phyloP scores from a whole-genome alignment of 75 land plant species.

The Cunninghamia lanceolata region DNA sequence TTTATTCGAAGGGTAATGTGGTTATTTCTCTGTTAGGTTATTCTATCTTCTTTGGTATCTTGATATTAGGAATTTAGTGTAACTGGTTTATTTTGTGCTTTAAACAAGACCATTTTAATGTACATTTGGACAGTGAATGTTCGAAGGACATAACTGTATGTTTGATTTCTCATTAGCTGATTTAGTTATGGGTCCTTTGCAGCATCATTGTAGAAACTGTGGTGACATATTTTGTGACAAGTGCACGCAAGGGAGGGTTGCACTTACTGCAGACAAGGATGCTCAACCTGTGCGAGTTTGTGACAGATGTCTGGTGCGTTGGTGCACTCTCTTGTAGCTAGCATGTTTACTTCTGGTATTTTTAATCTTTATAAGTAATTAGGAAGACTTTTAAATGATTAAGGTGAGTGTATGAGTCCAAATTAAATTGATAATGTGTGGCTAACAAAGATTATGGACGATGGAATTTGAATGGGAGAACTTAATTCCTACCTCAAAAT shows the following conservation, averaged over 20 bases:
- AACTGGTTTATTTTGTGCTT: neutral
- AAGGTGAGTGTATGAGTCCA: neutral
- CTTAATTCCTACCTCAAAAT: neutral
- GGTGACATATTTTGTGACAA: conserved; percentile 98
- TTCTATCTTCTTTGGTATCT: neutral
- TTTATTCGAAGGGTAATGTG: conserved; percentile 65
- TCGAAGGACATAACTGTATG: neutral
- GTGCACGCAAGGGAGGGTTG: conserved; percentile 87
- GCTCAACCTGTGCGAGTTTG: conserved; percentile 94
- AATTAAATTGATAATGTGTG: neutral
- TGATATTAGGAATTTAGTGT: neutral
- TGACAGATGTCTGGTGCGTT: conserved; percentile 88
- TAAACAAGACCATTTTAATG: neutral
- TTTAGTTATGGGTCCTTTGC: conserved; percentile 9
- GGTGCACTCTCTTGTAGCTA: neutral
- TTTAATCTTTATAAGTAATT: neutral
- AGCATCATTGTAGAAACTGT: conserved; percentile 99
- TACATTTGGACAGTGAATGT: neutral
- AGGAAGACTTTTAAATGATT: neutral
- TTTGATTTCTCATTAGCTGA: neutral
- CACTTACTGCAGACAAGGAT: conserved; percentile 80
- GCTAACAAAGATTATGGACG: neutral
- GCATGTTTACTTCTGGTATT: neutral
- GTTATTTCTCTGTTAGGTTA: neutral
- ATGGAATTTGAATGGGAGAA: neutral